Percentiles rank a stretch among this genome's conserved stretches.
Evolutionary conservation across 768 basidiomycete species (phyloP).

Genomic region (Multifurca ochricompacta): DNA sequence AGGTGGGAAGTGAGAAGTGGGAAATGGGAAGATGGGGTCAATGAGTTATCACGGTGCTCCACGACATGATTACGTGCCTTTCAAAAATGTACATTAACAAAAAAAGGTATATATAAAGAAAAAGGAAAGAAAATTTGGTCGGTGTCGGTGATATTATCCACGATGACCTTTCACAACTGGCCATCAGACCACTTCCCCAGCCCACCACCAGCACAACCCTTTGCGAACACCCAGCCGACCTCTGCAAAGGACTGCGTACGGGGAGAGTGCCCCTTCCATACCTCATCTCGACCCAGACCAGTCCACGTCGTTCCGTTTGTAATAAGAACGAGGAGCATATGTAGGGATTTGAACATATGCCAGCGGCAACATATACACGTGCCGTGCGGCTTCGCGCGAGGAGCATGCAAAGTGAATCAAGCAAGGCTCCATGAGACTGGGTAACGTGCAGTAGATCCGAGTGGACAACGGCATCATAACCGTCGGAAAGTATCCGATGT

Average conservation of each 20-base stretch:
- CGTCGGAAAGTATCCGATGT: conserved; percentile 1
- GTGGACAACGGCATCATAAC: conserved; percentile 55
- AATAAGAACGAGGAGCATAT: conserved; percentile 49
- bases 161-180: neutral
- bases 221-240: conserved; percentile 45
- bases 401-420: conserved; percentile 43
- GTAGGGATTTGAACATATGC: conserved; percentile 48
- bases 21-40: too few relatives aligned
- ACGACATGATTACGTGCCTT: neutral
- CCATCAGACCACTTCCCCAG: conserved; percentile 40
- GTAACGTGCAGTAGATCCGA: conserved; percentile 71
- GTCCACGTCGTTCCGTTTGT: conserved; percentile 32
- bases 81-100: neutral
- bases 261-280: conserved; percentile 25
- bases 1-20: too few relatives aligned
- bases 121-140: neutral
- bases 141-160: conserved; percentile 7
- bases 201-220: conserved; percentile 55
- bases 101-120: neutral
- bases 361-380: conserved; percentile 52
- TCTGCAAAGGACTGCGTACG: conserved; percentile 35
- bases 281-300: conserved; percentile 29
- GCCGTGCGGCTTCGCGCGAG: conserved; percentile 36
- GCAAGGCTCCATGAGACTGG: conserved; percentile 46
- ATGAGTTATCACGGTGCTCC: too few relatives aligned